A percentile compares a stretch with the other conserved stretches of the same genome.
Conservation (phyloP, 208 protist species). For the Leishmania gerbilli region DNA sequence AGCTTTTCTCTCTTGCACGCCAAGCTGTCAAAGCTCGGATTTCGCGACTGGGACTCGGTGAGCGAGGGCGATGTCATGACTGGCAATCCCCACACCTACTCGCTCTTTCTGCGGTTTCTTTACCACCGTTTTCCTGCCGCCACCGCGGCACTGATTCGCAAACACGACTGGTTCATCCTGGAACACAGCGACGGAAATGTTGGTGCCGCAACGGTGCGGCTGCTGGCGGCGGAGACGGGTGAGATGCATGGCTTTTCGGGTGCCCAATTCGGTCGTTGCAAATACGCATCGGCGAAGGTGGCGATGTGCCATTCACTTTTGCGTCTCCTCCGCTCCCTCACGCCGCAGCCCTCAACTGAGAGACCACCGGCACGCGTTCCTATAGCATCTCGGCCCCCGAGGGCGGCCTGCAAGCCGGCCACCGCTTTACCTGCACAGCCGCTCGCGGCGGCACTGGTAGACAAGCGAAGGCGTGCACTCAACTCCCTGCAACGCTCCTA, state of each 20-base stretch:
- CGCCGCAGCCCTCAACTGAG: background rate
- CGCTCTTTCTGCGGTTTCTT: constrained; percentile 49
- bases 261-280: constrained; percentile 34
- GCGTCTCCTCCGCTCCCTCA: constrained; percentile 14
- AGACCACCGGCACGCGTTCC: background rate
- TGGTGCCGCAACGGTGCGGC: constrained; percentile 26
- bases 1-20: constrained; percentile 46
- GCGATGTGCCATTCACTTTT: constrained; percentile 44
- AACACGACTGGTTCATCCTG: constrained; percentile 53
- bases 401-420: background rate
- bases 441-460: background rate
- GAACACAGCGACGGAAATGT: constrained; percentile 38
- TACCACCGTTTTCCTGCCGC: constrained; percentile 31
- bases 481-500: constrained; percentile 11
- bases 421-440: background rate
- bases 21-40: constrained; percentile 49
- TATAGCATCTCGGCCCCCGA: background rate
- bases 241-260: constrained; percentile 25
- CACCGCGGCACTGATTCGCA: constrained; percentile 34
- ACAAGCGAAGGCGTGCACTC: constrained; percentile 11
- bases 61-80: constrained; percentile 45
- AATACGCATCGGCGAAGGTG: constrained; percentile 48
- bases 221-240: constrained; percentile 27
- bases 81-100: constrained; percentile 47
- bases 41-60: constrained; percentile 34